phyloP scores from a whole-genome alignment of 139 green algal genomes.

The Volvox africanus region DNA sequence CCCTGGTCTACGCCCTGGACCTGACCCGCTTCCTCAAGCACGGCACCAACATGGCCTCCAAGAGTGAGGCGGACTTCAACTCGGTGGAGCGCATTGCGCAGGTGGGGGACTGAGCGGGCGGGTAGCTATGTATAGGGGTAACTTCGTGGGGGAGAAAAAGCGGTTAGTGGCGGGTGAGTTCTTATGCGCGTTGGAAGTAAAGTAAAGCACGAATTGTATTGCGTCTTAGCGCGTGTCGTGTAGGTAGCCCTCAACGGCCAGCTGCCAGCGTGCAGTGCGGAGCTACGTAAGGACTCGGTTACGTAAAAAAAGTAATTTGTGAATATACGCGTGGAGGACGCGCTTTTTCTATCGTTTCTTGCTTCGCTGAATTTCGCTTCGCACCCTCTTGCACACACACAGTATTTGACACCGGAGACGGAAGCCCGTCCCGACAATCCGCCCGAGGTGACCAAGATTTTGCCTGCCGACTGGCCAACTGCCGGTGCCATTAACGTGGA shows the following conservation, averaged over 20 bases:
- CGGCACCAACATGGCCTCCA: constrained; percentile 80
- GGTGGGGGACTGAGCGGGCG: background rate
- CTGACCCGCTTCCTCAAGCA: constrained; percentile 91
- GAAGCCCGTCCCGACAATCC: constrained; percentile 63
- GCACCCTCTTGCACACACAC: too few relatives aligned
- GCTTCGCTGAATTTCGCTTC: too few relatives aligned
- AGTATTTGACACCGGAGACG: constrained; percentile 59
- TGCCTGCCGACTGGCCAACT: constrained; percentile 42
- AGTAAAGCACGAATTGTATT: too few relatives aligned
- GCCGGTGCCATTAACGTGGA: constrained; percentile 68
- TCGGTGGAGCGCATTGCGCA: constrained; percentile 91
- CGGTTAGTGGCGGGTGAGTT: too few relatives aligned
- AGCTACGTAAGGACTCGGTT: too few relatives aligned
- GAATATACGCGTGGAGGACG: too few relatives aligned
- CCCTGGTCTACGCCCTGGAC: constrained; percentile 82
- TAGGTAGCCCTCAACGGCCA: too few relatives aligned
- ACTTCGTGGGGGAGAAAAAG: background rate
- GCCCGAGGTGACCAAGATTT: constrained; percentile 43
- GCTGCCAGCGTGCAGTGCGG: too few relatives aligned
- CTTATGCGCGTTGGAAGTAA: too few relatives aligned
- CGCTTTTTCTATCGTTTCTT: too few relatives aligned
- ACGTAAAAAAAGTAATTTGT: too few relatives aligned
- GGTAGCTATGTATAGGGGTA: background rate
- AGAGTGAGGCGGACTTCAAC: constrained; percentile 94
- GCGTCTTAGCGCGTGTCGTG: too few relatives aligned